Conservation (phyloP, 2,329 filamentous ascomycete genomes). For the Aspergillus pseudoglaucus region DNA sequence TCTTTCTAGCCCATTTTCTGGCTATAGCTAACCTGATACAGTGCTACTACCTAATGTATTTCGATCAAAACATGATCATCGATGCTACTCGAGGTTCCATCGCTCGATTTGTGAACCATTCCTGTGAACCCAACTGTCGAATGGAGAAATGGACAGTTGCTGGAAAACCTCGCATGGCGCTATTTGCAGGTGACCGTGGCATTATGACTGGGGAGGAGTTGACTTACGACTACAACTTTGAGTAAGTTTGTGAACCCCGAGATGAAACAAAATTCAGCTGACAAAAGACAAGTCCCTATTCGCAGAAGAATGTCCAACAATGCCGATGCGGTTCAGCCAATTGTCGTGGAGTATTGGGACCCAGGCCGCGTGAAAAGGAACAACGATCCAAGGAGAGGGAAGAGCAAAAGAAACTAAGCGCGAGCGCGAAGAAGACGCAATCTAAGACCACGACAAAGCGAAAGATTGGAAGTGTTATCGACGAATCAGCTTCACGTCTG, state of each 20-base stretch:
- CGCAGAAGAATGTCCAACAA: constrained; percentile 56
- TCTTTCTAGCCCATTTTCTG: background rate
- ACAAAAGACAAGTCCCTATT: constrained; percentile 43
- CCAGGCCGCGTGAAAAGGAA: constrained; percentile 46
- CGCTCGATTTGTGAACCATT: constrained; percentile 96
- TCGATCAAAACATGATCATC: constrained; percentile 97
- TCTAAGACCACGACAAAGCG: constrained; percentile 24
- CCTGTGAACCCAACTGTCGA: constrained; percentile 88
- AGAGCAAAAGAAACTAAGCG: constrained; percentile 19
- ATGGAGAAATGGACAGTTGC: constrained; percentile 98
- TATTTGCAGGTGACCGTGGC: constrained; percentile 83
- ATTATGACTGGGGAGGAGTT: constrained; percentile 94
- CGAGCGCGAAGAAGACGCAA: constrained; percentile 11
- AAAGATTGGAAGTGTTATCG: constrained; percentile 21
- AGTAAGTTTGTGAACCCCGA: constrained; percentile 40
- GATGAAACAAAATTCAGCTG: constrained; percentile 3
- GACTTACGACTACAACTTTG: constrained; percentile 84
- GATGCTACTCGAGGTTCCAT: constrained; percentile 94
- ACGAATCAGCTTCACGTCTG: constrained; percentile 20
- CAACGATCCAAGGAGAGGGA: constrained; percentile 27
- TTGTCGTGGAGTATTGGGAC: constrained; percentile 57
- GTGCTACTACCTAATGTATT: constrained; percentile 98
- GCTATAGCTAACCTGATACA: constrained; percentile 29
- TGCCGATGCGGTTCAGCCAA: constrained; percentile 57
- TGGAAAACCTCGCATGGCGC: constrained; percentile 88